Evolutionary conservation across 2,329 filamentous ascomycete species (phyloP), one percentile per base, ranked within the genome.

Genomic region (Bipolaris victoriae): DNA sequence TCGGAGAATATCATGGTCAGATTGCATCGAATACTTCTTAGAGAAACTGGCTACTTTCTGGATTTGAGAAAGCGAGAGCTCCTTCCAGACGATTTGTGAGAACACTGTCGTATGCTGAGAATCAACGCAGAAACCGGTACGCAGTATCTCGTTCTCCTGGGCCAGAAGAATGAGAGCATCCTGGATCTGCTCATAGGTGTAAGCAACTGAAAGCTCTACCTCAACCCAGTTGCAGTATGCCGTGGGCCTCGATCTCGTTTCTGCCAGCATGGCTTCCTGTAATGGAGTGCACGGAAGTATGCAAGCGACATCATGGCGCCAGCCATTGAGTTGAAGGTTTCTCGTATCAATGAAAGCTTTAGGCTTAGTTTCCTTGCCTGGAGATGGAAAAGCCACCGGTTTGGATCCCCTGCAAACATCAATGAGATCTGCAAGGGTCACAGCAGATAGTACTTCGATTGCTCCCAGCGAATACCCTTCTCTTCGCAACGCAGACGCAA

Each of bases 191-290:
- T 56, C 33, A 36, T 66, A 70, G 1, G 58, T 63, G 0, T 78
- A 68, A 0, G 66, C 59, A 0, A 72, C 43, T 0, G 81, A 71
- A 10, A 90, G 76, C n/a, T 84, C 79, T 1, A 96, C 72, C 64
- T 90, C 84, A 10, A 95, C 79, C 80, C 88, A 88, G 65, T 97
- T 97, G 76, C 89, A 90, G 70, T 97, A 97, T 7, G 88, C 82
- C 45, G 76, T 77, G 1, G 80, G 62, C 58, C 88, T 80, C 16
- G 79, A 80, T 2, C 81, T 75, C 0, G 91, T 93, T 76, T 96
- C 91, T 0, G 85, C 81, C 15, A 97, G 81, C 91, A 97, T 96
- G 1, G 91, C 88, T 16, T 83, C 79, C 67, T 97, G 93, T 9
- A 95, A 80, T 13, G 87, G 83, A 3, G 88, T 93, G 71, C 91